Base-by-base conservation (phyloP, 2,329 filamentous ascomycete species). In the Alternaria solani region DNA sequence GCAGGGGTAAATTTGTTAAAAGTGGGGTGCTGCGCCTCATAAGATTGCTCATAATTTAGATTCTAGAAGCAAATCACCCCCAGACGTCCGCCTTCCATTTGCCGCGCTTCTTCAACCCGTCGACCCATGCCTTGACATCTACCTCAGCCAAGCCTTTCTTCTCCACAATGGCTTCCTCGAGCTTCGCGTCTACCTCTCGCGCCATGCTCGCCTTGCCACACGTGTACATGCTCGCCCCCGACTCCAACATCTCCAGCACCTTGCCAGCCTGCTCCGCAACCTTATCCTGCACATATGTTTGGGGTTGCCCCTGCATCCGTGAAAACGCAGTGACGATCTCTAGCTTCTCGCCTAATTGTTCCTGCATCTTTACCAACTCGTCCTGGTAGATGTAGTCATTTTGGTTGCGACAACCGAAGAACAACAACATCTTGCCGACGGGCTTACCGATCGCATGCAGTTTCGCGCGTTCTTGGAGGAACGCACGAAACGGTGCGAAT, bases 11-110 rank as follows among this genome's bases (percentile, higher is more conserved):
- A 43, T 23, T 39, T 28, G 49, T 14, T 26, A 36, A 34, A 58
- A 47, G 55, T 54, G 55, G 55, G 55, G 18, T 18, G 3, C 46
- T 14, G 36, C 46, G 18, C 20, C 34, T 49, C 32, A 32, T 26
- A 39, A 39, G 26, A 52, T 42, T 26, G 23, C 28, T 39, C 34
- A 39, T 28, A 52, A 52, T 30, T 26, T 23, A 23, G 12, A 9
- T 43, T 39, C 8, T 34, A 52, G 26, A 39, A 36, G 8, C n/a
- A 52, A 52, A 41, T 60, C 53, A 83, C 23, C 81, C 81, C 84
- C 83, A 86, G 43, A 86, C 83, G 78, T 86, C 83, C 65, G 85
- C 83, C 65, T 81, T 80, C 83, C 83, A 86, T 68, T 83, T 84
- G n/a, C 79, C 80, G 28, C 78, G 77, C 66, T 79, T 82, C 78